Evolutionary conservation across 1,139 yeast genomes (phyloP).

Genomic region (Groenewaldozyma sp.): DNA sequence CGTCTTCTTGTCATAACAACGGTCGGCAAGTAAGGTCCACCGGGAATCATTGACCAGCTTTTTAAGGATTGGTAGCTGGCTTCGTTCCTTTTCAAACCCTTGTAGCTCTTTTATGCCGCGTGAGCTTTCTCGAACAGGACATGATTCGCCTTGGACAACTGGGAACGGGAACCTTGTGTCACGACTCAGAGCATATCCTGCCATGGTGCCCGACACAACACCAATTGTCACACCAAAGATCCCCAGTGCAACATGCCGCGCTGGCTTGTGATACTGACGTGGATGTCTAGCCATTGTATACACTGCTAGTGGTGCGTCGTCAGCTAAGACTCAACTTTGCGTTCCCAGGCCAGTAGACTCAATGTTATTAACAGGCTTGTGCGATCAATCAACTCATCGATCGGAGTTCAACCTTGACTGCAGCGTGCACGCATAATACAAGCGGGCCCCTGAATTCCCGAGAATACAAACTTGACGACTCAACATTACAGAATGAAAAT

Average conservation of each 20-base stretch:
- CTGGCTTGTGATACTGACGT: background rate
- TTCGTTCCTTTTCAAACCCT: constrained; percentile 31
- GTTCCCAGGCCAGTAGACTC: too few relatives aligned
- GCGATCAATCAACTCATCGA: too few relatives aligned
- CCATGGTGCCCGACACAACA: constrained; percentile 7
- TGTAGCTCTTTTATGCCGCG: constrained; percentile 7
- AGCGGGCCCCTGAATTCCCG: too few relatives aligned
- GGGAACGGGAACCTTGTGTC: constrained; percentile 1
- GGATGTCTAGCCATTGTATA: too few relatives aligned
- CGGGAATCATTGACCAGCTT: constrained; percentile 34
- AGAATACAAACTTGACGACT: too few relatives aligned
- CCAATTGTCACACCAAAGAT: constrained; percentile 1
- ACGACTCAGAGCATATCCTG: constrained; percentile 5
- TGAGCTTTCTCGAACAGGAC: background rate
- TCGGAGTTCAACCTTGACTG: too few relatives aligned
- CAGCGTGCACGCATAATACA: too few relatives aligned
- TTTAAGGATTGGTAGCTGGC: constrained; percentile 45
- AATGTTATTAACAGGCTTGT: too few relatives aligned
- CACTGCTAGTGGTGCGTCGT: too few relatives aligned
- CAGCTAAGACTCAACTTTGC: too few relatives aligned
- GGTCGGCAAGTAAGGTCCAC: constrained; percentile 29
- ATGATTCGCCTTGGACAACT: constrained; percentile 1
- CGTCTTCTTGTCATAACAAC: constrained; percentile 9
- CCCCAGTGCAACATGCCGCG: background rate
- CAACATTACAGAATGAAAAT: too few relatives aligned